phyloP scores from a whole-genome alignment of 164 flowering plant species.

The Buxus sempervirens region DNA sequence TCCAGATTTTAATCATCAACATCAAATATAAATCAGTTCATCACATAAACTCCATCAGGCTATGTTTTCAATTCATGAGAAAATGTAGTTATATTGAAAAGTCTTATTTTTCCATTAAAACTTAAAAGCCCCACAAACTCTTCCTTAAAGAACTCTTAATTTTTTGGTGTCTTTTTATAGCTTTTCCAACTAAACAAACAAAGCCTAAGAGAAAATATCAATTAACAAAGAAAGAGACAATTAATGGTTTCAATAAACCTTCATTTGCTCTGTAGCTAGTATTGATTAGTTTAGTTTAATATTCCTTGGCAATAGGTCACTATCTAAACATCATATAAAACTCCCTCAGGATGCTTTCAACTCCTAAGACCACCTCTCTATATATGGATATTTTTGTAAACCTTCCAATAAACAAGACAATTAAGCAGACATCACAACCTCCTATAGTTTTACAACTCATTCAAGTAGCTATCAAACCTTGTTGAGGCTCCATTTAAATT shows the following conservation, averaged over 20 bases:
- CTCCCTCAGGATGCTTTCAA: not conserved
- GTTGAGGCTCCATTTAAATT: not conserved
- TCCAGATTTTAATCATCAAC: too few species aligned
- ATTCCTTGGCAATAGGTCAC: not conserved
- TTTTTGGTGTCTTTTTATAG: too few species aligned
- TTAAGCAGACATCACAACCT: not conserved
- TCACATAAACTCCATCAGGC: too few species aligned
- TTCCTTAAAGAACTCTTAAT: too few species aligned
- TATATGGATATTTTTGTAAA: not conserved
- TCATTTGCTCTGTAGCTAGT: not conserved
- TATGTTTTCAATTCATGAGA: too few species aligned
- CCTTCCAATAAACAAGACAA: not conserved
- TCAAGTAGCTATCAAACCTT: not conserved
- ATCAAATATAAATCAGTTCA: too few species aligned
- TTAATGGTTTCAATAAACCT: not conserved
- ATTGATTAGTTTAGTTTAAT: not conserved
- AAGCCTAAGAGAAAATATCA: not conserved
- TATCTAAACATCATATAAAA: not conserved
- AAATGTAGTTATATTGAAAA: too few species aligned
- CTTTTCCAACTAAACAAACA: too few species aligned
- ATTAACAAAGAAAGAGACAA: not conserved
- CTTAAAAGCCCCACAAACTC: too few species aligned
- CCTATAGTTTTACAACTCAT: too few species aligned
- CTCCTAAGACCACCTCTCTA: too few species aligned
- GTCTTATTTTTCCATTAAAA: too few species aligned